A percentile compares a stretch with the other conserved stretches of the same genome.
Conservation (phyloP, 2,329 filamentous ascomycete species). For the Cladophialophora yegresii region DNA sequence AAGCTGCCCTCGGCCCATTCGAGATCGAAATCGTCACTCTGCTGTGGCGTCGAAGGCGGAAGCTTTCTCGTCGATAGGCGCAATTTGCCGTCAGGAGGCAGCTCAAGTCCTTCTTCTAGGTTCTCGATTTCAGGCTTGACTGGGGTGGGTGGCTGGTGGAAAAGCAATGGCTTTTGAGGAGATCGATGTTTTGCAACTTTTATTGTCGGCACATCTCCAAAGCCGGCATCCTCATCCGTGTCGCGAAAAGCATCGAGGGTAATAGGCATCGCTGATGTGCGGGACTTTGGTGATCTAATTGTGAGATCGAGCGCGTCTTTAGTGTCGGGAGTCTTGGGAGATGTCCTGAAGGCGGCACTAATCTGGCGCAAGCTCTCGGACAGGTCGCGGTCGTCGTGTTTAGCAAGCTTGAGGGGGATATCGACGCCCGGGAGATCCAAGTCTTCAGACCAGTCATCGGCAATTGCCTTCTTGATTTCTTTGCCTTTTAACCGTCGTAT, state of each 20-base stretch:
- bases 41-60: slow-evolving; percentile 64
- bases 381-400: slow-evolving; percentile 61
- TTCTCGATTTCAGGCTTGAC: slow-evolving; percentile 58
- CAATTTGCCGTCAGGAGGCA: slow-evolving; percentile 65
- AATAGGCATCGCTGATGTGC: slow-evolving; percentile 54
- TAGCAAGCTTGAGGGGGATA: slow-evolving; percentile 64
- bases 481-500: slow-evolving; percentile 84
- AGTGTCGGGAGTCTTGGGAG: slow-evolving; percentile 41
- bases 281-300: slow-evolving; percentile 49
- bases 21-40: slow-evolving; percentile 72
- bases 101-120: slow-evolving; percentile 71
- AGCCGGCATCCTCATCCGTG: slow-evolving; percentile 61
- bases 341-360: slow-evolving; percentile 50
- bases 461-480: slow-evolving; percentile 70
- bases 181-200: slow-evolving; percentile 63
- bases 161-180: slow-evolving; percentile 55
- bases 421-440: slow-evolving; percentile 66
- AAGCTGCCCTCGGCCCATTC: slow-evolving; percentile 93
- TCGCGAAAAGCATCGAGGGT: slow-evolving; percentile 67
- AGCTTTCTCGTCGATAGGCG: slow-evolving; percentile 63
- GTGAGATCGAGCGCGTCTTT: slow-evolving; percentile 40
- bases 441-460: slow-evolving; percentile 81
- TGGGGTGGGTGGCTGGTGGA: slow-evolving; percentile 39
- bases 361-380: slow-evolving; percentile 70
- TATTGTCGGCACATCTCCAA: slow-evolving; percentile 67